Evolutionary conservation across 306 rosid genomes (phyloP), one percentile per base, ranked within the genome.

Genomic region (Sophora flavescens): DNA sequence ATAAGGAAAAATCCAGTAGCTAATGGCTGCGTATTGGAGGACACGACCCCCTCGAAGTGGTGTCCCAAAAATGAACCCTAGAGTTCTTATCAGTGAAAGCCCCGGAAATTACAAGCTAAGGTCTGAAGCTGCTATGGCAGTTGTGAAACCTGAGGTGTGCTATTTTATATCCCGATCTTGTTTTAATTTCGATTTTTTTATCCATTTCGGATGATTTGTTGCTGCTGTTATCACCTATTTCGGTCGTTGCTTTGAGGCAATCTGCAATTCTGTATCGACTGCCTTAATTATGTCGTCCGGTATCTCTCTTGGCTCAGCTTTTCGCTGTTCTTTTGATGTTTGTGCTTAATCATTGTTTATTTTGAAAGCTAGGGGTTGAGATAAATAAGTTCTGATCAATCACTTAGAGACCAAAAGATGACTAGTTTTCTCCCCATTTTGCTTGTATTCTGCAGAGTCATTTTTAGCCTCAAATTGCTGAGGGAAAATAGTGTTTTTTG

Each of bases 91-190:
- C 5, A 35, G 39, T 6, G 6, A 35, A 35, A 74, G 72, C 69
- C 73, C 63, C 61, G 18, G 65, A 44, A 75, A 15, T 62, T 57
- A 75, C 80, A 68, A 78, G 78, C 52, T 67, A 81, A 80, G 84
- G 90, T 86, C 91, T 50, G 90, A 87, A 79, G 84, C 86, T 85
- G 79, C 65, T 53, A 89, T 90, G 96, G 91, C 88, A 5, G 86
- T 90, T 44, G 87, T 88, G 72, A 93, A 87, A 86, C 88, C 96
- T 73, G 96, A 91, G 93, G 93, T 90, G 87, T 50, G 78, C 17
- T 68, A 32, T 45, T 26, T 33, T 28, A 69, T 64, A 8, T 41
- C 2, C 2, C 8, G 9, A 41, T 52, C 39, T 38, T 41, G 12
- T 22, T 44, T 30, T 30, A 30, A 30, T 30, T 30, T 30, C 32